Conservation (phyloP, 768 basidiomycete species). For the Boletus sp. region DNA sequence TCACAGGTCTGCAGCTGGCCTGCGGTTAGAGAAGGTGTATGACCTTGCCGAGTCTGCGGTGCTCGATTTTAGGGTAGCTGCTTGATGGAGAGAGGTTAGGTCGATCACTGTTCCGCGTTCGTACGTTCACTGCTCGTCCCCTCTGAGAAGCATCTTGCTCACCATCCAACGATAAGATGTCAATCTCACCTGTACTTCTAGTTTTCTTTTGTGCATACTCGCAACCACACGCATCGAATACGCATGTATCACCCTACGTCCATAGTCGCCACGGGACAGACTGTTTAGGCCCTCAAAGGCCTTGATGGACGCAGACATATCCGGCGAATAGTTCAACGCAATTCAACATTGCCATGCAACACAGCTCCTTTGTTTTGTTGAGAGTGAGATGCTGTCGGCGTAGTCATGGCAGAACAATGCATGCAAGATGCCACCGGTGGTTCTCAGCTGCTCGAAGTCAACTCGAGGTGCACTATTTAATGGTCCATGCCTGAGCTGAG, state of each 20-base stretch:
- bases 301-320: conserved; percentile 5
- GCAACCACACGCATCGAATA: background rate
- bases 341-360: background rate
- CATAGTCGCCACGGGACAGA: conserved; percentile 1
- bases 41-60: conserved; percentile 28
- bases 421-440: background rate
- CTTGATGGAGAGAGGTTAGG: conserved; percentile 2
- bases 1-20: conserved; percentile 15
- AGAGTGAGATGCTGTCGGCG: background rate
- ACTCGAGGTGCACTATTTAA: no score
- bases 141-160: background rate
- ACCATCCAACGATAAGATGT: background rate
- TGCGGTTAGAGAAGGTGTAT: conserved; percentile 24
- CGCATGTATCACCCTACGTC: background rate
- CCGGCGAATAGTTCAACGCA: background rate
- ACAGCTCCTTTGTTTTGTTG: background rate
- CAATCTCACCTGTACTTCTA: background rate
- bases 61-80: conserved; percentile 21
- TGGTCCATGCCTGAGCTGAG: background rate
- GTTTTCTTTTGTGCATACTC: background rate
- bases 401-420: no score
- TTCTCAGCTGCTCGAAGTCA: background rate
- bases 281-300: conserved; percentile 11
- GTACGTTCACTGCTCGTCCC: background rate
- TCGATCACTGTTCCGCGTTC: background rate